A percentile compares a stretch with the other conserved stretches of the same genome.
Conservation (phyloP, 83 land plant genomes). For the Larix sibirica region DNA sequence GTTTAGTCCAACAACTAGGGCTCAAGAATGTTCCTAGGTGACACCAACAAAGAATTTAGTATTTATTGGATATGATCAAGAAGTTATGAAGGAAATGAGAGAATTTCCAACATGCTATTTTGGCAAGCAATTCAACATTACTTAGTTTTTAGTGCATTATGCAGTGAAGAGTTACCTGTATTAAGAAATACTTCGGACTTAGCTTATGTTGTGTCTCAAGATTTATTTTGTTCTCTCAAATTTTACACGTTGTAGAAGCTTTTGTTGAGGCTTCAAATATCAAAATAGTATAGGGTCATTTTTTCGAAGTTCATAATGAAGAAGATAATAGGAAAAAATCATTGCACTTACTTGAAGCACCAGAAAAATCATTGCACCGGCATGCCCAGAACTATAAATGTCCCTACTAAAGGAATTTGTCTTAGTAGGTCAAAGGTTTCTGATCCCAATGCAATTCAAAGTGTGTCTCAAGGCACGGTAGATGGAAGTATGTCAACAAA, state of each 20-base stretch:
- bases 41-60: not conserved
- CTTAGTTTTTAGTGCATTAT: not conserved
- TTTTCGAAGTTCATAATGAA: not conserved
- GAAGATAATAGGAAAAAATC: not conserved
- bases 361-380: not conserved
- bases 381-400: conserved; percentile 9
- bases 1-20: not conserved
- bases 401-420: not conserved
- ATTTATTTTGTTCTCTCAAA: not conserved
- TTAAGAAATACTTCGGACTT: not conserved
- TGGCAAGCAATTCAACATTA: not conserved
- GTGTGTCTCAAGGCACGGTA: not conserved
- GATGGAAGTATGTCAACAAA: not conserved
- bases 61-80: not conserved
- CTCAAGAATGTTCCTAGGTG: not conserved
- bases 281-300: not conserved
- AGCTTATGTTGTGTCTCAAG: not conserved
- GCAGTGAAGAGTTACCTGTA: not conserved
- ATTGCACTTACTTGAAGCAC: not conserved
- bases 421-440: not conserved
- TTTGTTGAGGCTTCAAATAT: not conserved
- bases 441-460: not conserved
- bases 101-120: not conserved
- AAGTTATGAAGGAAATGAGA: not conserved
- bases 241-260: not conserved